Evolutionary conservation across 176 grass and related monocot species (phyloP).

Genomic region (Hsuehochloa calcarea): DNA sequence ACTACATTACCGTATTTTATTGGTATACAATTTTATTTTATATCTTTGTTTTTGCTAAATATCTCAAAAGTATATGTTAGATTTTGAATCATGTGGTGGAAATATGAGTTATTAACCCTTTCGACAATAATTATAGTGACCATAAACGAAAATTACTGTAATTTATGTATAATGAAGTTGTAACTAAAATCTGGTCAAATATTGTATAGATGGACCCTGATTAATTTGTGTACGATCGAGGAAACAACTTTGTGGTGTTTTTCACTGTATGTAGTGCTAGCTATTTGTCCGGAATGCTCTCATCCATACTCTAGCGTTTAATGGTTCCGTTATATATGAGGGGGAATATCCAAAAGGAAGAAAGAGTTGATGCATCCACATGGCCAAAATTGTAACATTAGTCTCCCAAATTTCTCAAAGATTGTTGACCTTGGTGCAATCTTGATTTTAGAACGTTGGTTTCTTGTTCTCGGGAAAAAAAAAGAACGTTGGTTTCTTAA

Average conservation of each 20-base stretch:
- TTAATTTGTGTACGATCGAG: not conserved
- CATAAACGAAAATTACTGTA: too few species aligned
- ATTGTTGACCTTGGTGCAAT: not conserved
- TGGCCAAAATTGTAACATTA: not conserved
- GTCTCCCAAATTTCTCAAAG: not conserved
- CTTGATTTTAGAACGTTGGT: not conserved
- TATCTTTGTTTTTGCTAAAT: too few species aligned
- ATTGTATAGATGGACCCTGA: too few species aligned
- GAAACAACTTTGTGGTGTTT: not conserved
- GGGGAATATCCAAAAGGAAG: not conserved
- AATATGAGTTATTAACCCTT: too few species aligned
- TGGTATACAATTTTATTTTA: too few species aligned
- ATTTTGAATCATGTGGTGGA: too few species aligned
- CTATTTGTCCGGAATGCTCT: not conserved
- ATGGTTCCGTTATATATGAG: not conserved
- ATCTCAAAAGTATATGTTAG: too few species aligned
- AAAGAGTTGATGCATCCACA: not conserved
- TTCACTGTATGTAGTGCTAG: not conserved
- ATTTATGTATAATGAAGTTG: too few species aligned
- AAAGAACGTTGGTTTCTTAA: not conserved
- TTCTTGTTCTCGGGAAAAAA: not conserved
- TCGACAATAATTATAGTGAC: too few species aligned
- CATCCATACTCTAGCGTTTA: not conserved
- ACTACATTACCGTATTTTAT: too few species aligned
- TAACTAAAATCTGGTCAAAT: too few species aligned